A percentile compares a stretch with the other conserved stretches of the same genome.
Conservation (phyloP, 768 basidiomycete species). For the Pisolithus marmoratus region DNA sequence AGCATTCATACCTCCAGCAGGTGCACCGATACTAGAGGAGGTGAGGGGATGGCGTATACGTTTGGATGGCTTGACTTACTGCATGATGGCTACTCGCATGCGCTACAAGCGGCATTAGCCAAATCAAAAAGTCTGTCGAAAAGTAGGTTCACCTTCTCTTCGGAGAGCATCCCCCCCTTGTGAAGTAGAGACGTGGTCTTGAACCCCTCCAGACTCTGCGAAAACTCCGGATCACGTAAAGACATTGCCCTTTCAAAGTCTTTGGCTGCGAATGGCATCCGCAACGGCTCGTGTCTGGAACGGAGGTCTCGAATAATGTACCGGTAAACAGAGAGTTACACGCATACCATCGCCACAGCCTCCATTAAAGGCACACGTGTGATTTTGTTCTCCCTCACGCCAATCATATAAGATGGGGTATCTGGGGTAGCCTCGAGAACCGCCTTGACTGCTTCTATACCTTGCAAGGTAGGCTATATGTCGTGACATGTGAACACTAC, state of each 20-base stretch:
- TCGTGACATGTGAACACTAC: constrained; percentile 1
- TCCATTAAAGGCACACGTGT: constrained; percentile 87
- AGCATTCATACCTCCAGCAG: constrained; percentile 98
- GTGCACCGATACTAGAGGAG: constrained; percentile 78
- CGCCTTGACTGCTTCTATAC: constrained; percentile 87
- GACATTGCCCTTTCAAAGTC: constrained; percentile 87
- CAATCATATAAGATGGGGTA: constrained; percentile 97
- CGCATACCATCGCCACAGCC: constrained; percentile 76
- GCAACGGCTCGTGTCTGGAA: constrained; percentile 80
- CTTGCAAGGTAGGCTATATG: constrained; percentile 90
- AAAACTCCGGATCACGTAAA: constrained; percentile 87
- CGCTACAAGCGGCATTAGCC: constrained; percentile 37
- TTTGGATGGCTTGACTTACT: constrained; percentile 47
- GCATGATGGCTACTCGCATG: constrained; percentile 77
- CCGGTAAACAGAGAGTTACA: background rate
- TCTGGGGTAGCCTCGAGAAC: constrained; percentile 80
- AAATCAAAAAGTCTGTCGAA: background rate
- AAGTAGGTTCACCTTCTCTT: constrained; percentile 32
- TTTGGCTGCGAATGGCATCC: constrained; percentile 69
- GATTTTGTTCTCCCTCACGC: constrained; percentile 92
- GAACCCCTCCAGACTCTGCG: constrained; percentile 85
- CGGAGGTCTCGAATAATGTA: constrained; percentile 1
- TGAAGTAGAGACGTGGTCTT: constrained; percentile 60
- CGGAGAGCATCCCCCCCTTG: constrained; percentile 47
- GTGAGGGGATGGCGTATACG: constrained; percentile 1